phyloP scores from a whole-genome alignment of 192 early-diverging fungal genomes.

The Linnemannia zychae region DNA sequence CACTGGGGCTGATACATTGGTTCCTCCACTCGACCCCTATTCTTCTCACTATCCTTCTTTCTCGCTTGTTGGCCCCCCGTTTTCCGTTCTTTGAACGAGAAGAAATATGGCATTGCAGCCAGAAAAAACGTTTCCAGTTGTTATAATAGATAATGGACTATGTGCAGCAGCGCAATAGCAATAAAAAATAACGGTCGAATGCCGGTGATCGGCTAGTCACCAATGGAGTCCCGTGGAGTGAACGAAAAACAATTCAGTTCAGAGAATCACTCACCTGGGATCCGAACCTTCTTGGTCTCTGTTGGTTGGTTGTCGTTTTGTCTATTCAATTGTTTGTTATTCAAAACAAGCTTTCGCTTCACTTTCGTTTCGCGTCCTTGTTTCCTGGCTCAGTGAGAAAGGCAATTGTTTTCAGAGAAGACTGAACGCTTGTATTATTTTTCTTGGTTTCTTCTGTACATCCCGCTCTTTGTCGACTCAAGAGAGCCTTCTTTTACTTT shows the following conservation, averaged over 20 bases:
- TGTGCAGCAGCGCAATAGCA: too few species aligned
- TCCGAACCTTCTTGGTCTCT: slow-evolving; percentile 5
- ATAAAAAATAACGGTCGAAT: neutral
- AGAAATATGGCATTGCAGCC: neutral
- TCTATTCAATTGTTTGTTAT: neutral
- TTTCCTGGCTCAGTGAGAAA: neutral
- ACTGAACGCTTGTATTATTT: neutral
- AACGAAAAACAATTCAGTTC: neutral
- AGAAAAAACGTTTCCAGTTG: neutral
- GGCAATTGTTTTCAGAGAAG: neutral
- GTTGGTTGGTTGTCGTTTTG: neutral
- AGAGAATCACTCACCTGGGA: neutral
- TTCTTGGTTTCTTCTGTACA: neutral
- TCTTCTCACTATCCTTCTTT: neutral
- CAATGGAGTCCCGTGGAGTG: neutral
- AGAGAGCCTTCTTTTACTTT: neutral
- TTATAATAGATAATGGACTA: neutral
- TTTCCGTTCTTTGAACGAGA: neutral
- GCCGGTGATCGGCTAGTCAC: neutral
- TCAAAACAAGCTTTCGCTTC: neutral
- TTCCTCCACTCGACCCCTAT: neutral
- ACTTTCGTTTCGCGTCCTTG: neutral
- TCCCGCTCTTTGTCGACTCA: neutral
- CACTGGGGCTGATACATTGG: neutral
- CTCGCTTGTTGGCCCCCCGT: neutral